phyloP scores from a whole-genome alignment of 1,139 yeast species.

The Maudiozyma humilis region DNA sequence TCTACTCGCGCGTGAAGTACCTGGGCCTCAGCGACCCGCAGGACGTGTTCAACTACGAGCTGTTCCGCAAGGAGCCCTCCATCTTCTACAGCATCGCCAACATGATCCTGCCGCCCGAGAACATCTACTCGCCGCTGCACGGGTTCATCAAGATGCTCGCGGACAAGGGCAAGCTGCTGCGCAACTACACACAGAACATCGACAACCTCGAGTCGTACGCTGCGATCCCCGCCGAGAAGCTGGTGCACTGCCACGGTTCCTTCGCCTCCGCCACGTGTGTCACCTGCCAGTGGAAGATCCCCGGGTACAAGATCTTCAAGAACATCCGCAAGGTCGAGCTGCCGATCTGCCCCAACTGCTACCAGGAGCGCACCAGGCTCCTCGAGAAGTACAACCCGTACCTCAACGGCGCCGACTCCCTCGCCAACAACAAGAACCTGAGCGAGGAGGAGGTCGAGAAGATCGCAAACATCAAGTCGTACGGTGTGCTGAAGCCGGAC shows the following conservation, averaged over 20 bases:
- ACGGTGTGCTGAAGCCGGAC: conserved; percentile 88
- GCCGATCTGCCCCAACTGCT: conserved; percentile 71
- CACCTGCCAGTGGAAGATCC: conserved; percentile 60
- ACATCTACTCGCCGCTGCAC: conserved; percentile 73
- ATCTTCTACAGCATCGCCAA: conserved; percentile 83
- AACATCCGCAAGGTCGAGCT: conserved; percentile 53
- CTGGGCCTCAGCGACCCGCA: conserved; percentile 84
- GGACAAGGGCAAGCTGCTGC: conserved; percentile 65
- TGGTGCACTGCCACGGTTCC: conserved; percentile 94
- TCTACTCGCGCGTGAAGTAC: conserved; percentile 61
- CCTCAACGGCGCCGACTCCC: not conserved
- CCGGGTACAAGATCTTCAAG: conserved; percentile 58
- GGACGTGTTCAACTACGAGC: conserved; percentile 75
- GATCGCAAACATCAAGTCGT: conserved; percentile 34
- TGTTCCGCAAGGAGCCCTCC: conserved; percentile 68
- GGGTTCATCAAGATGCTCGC: conserved; percentile 67
- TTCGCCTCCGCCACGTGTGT: conserved; percentile 86
- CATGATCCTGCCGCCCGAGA: conserved; percentile 74
- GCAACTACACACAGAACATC: conserved; percentile 92
- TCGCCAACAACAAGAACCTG: conserved; percentile 5
- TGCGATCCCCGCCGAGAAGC: conserved; percentile 58
- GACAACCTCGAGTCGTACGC: conserved; percentile 84
- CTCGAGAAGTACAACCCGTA: conserved; percentile 12
- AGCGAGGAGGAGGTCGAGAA: conserved; percentile 15
- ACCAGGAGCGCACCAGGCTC: conserved; percentile 35